phyloP scores from a whole-genome alignment of 495 filamentous ascomycete genomes.

The Hypoxylon crocopeplum region DNA sequence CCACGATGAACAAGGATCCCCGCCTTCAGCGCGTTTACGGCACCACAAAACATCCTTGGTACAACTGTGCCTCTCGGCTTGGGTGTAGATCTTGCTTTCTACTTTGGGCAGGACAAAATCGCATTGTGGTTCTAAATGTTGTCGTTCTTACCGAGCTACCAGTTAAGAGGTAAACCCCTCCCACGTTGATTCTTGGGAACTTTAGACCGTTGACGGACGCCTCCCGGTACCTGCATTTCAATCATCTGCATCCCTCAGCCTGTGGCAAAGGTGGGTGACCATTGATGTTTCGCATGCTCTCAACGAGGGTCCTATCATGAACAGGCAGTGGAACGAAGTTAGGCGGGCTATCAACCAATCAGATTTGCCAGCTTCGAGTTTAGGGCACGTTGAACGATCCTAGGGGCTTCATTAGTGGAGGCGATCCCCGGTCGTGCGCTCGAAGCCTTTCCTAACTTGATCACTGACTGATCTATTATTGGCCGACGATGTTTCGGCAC shows the following conservation, averaged over 20 bases:
- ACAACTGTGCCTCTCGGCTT: neutral
- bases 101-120: conserved; percentile 16
- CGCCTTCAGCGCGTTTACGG: neutral
- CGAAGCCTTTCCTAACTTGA: neutral
- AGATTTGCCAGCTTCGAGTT: too few species aligned
- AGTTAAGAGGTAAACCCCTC: too few species aligned
- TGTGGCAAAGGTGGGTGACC: neutral
- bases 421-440: neutral
- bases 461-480: neutral
- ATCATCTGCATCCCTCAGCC: too few species aligned
- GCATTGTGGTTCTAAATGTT: conserved; percentile 4
- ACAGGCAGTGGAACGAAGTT: too few species aligned
- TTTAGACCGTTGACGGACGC: too few species aligned
- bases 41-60: neutral
- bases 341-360: too few species aligned
- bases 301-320: too few species aligned
- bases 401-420: too few species aligned
- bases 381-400: too few species aligned
- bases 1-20: conserved; percentile 30
- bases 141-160: too few species aligned
- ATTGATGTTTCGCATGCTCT: neutral
- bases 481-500: neutral
- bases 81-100: conserved; percentile 10
- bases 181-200: too few species aligned
- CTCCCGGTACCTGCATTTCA: too few species aligned